Percentiles rank a stretch among this genome's conserved stretches.
These are phyloP conservation scores for Zelonia costaricensis DNA, from an alignment of 208 protist species.

Conservation along the genomic window DNA sequence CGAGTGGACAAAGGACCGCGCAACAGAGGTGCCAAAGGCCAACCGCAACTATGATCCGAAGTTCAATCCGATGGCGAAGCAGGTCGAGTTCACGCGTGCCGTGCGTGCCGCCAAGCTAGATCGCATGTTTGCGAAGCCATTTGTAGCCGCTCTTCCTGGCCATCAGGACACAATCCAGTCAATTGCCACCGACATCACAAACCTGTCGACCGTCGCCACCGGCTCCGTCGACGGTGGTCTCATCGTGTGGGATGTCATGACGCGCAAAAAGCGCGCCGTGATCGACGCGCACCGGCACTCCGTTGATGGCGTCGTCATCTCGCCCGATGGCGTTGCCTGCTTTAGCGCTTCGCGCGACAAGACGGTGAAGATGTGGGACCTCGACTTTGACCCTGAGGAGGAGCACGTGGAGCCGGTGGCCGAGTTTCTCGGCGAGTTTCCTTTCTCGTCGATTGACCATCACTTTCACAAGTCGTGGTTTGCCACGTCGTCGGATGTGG, in stretches of 20 bases:
- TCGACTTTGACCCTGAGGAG: slow-evolving; percentile 64
- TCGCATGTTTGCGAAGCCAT: slow-evolving; percentile 97
- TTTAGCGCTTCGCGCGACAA: slow-evolving; percentile 96
- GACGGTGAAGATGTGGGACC: slow-evolving; percentile 96
- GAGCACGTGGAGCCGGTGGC: slow-evolving; percentile 65
- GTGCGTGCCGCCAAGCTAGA: slow-evolving; percentile 96
- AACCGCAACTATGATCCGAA: slow-evolving; percentile 94
- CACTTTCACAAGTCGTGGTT: slow-evolving; percentile 90
- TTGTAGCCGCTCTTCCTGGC: slow-evolving; percentile 88
- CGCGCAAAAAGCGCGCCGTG: slow-evolving; percentile 57
- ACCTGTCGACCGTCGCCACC: slow-evolving; percentile 81
- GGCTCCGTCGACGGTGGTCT: slow-evolving; percentile 90
- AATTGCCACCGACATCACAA: slow-evolving; percentile 88
- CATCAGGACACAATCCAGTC: slow-evolving; percentile 93
- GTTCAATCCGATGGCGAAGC: slow-evolving; percentile 96
- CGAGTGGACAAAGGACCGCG: slow-evolving; percentile 93
- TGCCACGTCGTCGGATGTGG: slow-evolving; percentile 92
- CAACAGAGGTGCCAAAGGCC: slow-evolving; percentile 85
- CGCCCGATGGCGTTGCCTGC: slow-evolving; percentile 89
- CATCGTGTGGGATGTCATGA: slow-evolving; percentile 89
- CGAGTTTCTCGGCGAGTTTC: slow-evolving; percentile 90
- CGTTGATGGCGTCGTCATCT: slow-evolving; percentile 92
- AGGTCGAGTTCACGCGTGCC: slow-evolving; percentile 96
- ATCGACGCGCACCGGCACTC: slow-evolving; percentile 95
- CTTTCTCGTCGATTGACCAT: slow-evolving; percentile 95